A percentile compares a stretch with the other conserved stretches of the same genome.
Conservation (phyloP, 768 basidiomycete species). For the Galerina marginata region DNA sequence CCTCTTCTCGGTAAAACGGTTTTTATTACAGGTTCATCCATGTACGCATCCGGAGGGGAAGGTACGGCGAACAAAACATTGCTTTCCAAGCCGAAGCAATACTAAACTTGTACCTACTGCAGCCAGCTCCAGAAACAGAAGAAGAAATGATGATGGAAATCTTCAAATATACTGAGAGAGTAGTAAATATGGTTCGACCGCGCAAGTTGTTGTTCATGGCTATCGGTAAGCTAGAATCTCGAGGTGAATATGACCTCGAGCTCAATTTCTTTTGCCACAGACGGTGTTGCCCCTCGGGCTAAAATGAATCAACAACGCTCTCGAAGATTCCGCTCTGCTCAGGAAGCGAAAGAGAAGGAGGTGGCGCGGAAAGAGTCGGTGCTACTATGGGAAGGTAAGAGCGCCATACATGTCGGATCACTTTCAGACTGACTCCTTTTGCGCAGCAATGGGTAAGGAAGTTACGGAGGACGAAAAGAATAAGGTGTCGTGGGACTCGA, state of each 20-base stretch:
- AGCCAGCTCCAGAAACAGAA: constrained; percentile 97
- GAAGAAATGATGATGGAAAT: constrained; percentile 99
- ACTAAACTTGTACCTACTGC: background rate
- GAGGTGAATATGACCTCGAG: constrained; percentile 94
- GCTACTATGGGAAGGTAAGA: constrained; percentile 81
- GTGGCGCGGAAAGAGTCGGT: constrained; percentile 85
- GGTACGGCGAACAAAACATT: constrained; percentile 45
- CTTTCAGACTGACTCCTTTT: constrained; percentile 2
- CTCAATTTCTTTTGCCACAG: constrained; percentile 59
- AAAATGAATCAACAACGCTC: constrained; percentile 99
- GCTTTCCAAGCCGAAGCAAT: background rate
- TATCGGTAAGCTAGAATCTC: constrained; percentile 66
- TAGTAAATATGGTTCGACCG: constrained; percentile 96
- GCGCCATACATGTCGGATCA: background rate
- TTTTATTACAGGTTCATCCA: constrained; percentile 78
- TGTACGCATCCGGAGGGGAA: constrained; percentile 99
- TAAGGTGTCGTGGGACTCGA: constrained; percentile 94
- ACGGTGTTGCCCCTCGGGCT: constrained; percentile 96
- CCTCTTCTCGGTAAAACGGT: background rate
- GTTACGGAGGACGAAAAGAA: constrained; percentile 81
- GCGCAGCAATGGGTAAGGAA: constrained; percentile 89
- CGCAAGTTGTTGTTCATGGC: constrained; percentile 98
- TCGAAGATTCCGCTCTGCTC: constrained; percentile 91
- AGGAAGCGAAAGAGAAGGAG: constrained; percentile 95
- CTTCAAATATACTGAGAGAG: constrained; percentile 95